Evolutionary conservation across 2,329 filamentous ascomycete species (phyloP).

Genomic region (Stagonosporopsis tanaceti): DNA sequence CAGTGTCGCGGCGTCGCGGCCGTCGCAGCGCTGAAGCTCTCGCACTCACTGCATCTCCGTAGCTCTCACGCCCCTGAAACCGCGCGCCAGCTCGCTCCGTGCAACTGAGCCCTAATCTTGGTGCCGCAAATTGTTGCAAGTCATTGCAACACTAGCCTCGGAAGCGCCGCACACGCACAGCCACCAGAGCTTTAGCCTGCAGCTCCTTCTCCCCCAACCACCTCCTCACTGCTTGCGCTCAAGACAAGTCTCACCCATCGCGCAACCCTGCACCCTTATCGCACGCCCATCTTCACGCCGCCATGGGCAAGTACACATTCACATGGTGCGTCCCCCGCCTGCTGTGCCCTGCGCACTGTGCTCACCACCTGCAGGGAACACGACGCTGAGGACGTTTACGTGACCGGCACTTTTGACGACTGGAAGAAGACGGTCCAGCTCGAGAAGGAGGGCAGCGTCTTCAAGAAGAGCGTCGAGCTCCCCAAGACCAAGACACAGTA

Average conservation of each 20-base stretch:
- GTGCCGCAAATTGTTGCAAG: slow-evolving; percentile 23
- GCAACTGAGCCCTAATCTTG: slow-evolving; percentile 25
- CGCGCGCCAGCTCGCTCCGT: slow-evolving; percentile 24
- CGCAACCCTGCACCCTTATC: slow-evolving; percentile 24
- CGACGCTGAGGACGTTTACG: slow-evolving; percentile 84
- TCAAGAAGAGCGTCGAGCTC: slow-evolving; percentile 82
- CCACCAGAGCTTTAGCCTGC: slow-evolving; percentile 31
- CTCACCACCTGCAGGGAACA: slow-evolving; percentile 70
- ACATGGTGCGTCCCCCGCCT: slow-evolving; percentile 66
- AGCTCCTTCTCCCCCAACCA: slow-evolving; percentile 37
- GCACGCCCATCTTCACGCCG: slow-evolving; percentile 30
- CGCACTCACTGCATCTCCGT: slow-evolving; percentile 25
- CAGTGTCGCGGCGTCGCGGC: slow-evolving; percentile 16
- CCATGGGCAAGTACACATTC: slow-evolving; percentile 74
- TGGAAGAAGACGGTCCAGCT: slow-evolving; percentile 90
- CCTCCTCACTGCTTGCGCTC: slow-evolving; percentile 34
- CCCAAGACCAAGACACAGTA: slow-evolving; percentile 81
- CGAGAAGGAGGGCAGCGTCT: slow-evolving; percentile 73
- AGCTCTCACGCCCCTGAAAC: slow-evolving; percentile 17
- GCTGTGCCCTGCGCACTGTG: slow-evolving; percentile 14
- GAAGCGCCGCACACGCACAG: slow-evolving; percentile 32
- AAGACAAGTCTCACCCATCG: slow-evolving; percentile 41
- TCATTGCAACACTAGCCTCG: slow-evolving; percentile 30
- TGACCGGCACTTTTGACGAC: slow-evolving; percentile 94
- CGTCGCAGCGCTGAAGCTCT: slow-evolving; percentile 29